A percentile compares a stretch with the other conserved stretches of the same genome.
Evolutionary conservation across 2,329 filamentous ascomycete species (phyloP).

Genomic region (Pseudogymnoascus sp.): DNA sequence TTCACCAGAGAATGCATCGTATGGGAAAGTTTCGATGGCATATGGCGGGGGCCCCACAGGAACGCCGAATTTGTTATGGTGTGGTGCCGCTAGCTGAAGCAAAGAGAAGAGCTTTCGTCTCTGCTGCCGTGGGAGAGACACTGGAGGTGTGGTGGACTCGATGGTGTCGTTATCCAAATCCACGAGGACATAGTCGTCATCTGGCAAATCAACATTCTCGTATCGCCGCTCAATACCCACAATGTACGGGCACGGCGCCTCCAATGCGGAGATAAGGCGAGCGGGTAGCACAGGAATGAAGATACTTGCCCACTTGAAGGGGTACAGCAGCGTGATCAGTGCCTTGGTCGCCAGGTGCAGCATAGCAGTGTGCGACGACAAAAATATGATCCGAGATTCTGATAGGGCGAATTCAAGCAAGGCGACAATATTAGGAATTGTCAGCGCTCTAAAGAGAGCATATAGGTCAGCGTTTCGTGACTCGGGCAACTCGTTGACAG

Average conservation of each 20-base stretch:
- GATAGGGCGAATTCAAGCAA: constrained; percentile 88
- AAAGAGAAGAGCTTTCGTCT: constrained; percentile 82
- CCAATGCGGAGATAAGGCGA: constrained; percentile 77
- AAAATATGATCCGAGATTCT: constrained; percentile 89
- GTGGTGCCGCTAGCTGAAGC: constrained; percentile 81
- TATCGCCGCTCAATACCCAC: constrained; percentile 92
- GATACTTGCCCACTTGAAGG: constrained; percentile 85
- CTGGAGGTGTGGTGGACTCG: constrained; percentile 71
- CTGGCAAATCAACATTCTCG: constrained; percentile 73
- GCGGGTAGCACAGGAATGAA: constrained; percentile 88
- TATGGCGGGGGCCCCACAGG: constrained; percentile 83
- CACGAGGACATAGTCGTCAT: constrained; percentile 91
- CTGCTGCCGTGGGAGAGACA: constrained; percentile 74
- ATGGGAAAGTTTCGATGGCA: constrained; percentile 84
- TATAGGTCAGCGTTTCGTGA: constrained; percentile 88
- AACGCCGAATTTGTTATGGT: constrained; percentile 80
- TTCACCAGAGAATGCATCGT: constrained; percentile 82
- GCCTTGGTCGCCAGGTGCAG: constrained; percentile 85
- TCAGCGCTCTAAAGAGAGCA: constrained; percentile 80
- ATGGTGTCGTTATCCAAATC: constrained; percentile 89
- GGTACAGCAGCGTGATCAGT: constrained; percentile 77
- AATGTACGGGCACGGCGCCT: constrained; percentile 94
- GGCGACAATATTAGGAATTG: constrained; percentile 83
- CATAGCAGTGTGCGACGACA: constrained; percentile 95
- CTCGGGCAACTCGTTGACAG: constrained; percentile 83